Evolutionary conservation across 2,329 filamentous ascomycete genomes (phyloP), one percentile per base, ranked within the genome.

Genomic region (Aspergillus sp.): DNA sequence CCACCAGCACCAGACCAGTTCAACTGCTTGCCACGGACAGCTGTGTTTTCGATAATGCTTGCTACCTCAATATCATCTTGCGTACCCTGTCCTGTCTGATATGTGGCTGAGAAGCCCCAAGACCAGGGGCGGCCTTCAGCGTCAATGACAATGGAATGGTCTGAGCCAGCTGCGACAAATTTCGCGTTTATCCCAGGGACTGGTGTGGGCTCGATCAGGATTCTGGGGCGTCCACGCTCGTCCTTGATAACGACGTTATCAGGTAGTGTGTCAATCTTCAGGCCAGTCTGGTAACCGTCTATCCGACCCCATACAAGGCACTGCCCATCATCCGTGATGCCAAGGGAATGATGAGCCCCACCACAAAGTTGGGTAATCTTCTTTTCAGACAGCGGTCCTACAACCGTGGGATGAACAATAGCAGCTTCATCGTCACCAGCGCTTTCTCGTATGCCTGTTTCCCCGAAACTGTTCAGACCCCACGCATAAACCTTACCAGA

Each of bases 391-490:
- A 96, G 76, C 6, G 76, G 76, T 7, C 79, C 69, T 27, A 95
- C 79, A 40, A 85, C 70, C 34, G 78, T 80, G 3, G 89, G 86
- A 53, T 80, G 78, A n/a, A 86, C 76, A 40, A 95, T 78, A 48
- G 85, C 81, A 30, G 84, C 84, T 52, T 85, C 82, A 41, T 85
- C 81, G 45, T 84, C 79, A 29, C 83, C 84, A 10, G 79, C 82
- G 42, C 76, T 74, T 35, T 80, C 75, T 11, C 74, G 72, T 46
- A 85, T 75, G 31, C 85, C 88, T 11, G 86, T 87, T 70, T 95
- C 85, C 50, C 85, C 86, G 65, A 87, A 94, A 68, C 86, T 90
- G 75, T 95, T 95, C 28, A 91, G 73, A 26, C 90, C 89, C 88
- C 89, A 95, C 0, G 83, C 79, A 67, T 82, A 93, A 29, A 91